Conservation (phyloP, 305 asterid species). For the Ruellia speciosa region DNA sequence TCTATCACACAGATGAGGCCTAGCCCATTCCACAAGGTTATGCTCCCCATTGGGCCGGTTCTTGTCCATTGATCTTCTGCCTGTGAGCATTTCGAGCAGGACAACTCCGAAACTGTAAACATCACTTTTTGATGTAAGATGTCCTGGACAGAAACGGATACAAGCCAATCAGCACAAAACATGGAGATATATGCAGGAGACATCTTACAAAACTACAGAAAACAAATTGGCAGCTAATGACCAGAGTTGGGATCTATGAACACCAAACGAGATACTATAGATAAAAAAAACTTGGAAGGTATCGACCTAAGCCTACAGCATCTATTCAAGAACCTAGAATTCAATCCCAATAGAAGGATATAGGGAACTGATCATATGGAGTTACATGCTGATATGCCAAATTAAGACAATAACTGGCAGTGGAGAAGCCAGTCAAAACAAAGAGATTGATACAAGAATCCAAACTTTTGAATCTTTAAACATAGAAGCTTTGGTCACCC, state of each 20-base stretch:
- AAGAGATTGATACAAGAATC: no score
- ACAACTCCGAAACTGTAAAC: conserved; percentile 68
- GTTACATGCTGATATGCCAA: neutral
- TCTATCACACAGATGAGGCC: conserved; percentile 56
- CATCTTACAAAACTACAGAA: no score
- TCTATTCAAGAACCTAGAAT: no score
- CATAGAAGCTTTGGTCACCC: no score
- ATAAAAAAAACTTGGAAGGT: no score
- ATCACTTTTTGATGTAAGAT: conserved; percentile 62
- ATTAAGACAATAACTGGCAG: neutral
- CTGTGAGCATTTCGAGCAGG: conserved; percentile 56
- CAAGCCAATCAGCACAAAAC: neutral
- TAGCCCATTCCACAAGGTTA: conserved; percentile 68
- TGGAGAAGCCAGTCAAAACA: neutral
- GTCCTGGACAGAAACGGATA: conserved; percentile 35
- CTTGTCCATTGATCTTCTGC: conserved; percentile 72
- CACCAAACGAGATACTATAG: no score
- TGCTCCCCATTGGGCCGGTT: conserved; percentile 64
- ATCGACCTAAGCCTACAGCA: no score
- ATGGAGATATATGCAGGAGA: no score
- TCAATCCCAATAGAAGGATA: no score
- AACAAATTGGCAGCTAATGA: no score
- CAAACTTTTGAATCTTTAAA: no score
- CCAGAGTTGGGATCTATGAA: no score
- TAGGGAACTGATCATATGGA: neutral